Conservation (phyloP, 306 rosid species). For the Gleditsia sinensis region DNA sequence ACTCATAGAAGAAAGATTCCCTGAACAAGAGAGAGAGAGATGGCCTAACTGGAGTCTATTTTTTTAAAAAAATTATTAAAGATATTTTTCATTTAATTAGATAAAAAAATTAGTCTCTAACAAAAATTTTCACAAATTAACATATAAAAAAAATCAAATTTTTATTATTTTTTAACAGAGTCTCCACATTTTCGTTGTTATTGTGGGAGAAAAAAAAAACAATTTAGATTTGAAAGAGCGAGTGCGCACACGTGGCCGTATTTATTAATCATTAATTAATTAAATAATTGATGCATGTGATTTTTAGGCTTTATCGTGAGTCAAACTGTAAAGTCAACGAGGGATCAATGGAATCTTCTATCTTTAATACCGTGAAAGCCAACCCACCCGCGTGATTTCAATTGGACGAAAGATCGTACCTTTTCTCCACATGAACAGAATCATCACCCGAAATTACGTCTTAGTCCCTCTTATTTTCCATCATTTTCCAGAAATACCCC, state of each 20-base stretch:
- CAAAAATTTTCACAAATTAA: too few species aligned
- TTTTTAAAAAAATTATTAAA: too few species aligned
- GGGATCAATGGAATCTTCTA: conserved; percentile 30
- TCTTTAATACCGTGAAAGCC: not conserved
- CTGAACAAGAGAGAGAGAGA: too few species aligned
- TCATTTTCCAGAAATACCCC: conserved; percentile 32
- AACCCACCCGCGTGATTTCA: conserved; percentile 27
- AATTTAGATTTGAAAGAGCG: not conserved
- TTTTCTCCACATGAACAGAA: conserved; percentile 37
- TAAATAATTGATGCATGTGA: not conserved
- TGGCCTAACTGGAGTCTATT: too few species aligned
- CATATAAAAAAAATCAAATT: too few species aligned
- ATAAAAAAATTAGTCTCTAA: too few species aligned
- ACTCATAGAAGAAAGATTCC: too few species aligned
- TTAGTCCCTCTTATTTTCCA: not conserved
- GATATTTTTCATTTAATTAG: too few species aligned
- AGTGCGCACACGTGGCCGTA: not conserved
- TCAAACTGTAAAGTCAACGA: conserved; percentile 28
- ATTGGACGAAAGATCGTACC: conserved; percentile 26
- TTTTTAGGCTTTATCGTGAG: not conserved
- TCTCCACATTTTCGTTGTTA: too few species aligned
- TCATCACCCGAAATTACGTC: not conserved
- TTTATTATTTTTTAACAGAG: too few species aligned
- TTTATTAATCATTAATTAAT: not conserved
- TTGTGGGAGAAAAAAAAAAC: too few species aligned